Base-by-base conservation (phyloP, 2,329 filamentous ascomycete genomes). In the Neofusicoccum cordaticola region DNA sequence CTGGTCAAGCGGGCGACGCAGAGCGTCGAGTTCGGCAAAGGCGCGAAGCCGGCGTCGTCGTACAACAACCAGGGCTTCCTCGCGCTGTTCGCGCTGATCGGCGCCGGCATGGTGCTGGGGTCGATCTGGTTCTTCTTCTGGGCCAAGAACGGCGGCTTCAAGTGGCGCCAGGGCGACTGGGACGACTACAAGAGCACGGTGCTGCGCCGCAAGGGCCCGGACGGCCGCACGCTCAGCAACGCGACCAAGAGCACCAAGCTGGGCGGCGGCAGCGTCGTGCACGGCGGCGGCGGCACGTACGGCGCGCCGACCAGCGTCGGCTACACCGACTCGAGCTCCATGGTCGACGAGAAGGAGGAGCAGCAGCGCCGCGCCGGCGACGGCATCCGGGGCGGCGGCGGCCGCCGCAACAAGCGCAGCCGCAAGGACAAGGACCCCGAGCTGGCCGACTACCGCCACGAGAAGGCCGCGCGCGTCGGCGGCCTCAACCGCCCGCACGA, bases 161-260 rank as follows among this genome's bases (percentile, higher is more conserved):
- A 90, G 68, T 98, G 93, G 84, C 85, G 85, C 52, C 82, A 96
- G 68, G 84, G 87, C 41, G 95, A 99, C 78, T 99, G 95, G 94
- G 94, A 98, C 5, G 95, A 99, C 73, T 99, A 99, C 86, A 98
- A 98, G 77, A 90, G 90, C 1, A 97, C 94, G 0, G 95, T 99
- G 1, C 80, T 99, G 51, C 86, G 95, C 47, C 90, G 93, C 62
- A 93, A 90, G 72, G 93, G 93, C 0, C 92, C 93, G 4, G 93
- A 97, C 78, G 94, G 94, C 45, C 93, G 90, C 50, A 88, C 94
- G 1, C 83, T 97, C 4, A 90, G 88, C 63, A 91, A 92, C 63
- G 93, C 91, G 0, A 97, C 93, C 1, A 87, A 88, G 71, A 89
- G 87, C 71, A 97, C 93, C 1, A 85, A 90, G 68, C 85, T 97